A percentile compares a stretch with the other conserved stretches of the same genome.
These are phyloP conservation scores for Boletus sp. DNA, from an alignment of 1,284 basidiomycete genomes.

Conservation along the genomic window DNA sequence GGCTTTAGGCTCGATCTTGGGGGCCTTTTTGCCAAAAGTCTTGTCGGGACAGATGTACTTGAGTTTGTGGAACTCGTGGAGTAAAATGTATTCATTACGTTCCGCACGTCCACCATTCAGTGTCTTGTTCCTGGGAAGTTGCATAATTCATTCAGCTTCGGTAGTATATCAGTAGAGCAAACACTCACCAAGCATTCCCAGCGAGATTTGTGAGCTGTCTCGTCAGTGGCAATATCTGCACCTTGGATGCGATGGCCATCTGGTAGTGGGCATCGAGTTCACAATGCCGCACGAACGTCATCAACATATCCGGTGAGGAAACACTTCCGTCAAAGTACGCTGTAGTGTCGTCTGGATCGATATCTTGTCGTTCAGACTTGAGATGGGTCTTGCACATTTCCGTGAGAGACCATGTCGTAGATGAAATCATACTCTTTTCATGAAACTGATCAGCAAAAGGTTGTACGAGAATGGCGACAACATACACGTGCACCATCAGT, in stretches of 20 bases:
- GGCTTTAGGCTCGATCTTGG: conserved; percentile 34
- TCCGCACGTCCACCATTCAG: conserved; percentile 95
- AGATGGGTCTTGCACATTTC: conserved; percentile 95
- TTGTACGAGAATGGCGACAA: not conserved
- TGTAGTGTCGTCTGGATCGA: conserved; percentile 94
- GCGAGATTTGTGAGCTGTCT: conserved; percentile 96
- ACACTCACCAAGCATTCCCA: conserved; percentile 87
- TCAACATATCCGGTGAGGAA: conserved; percentile 71
- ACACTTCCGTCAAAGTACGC: conserved; percentile 86
- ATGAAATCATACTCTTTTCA: conserved; percentile 83
- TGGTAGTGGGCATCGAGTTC: conserved; percentile 94
- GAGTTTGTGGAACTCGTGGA: conserved; percentile 95
- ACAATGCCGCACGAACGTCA: conserved; percentile 89
- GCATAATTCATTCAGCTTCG: not conserved
- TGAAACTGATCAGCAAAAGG: not conserved
- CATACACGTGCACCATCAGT: conserved; percentile 90
- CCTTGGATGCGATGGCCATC: conserved; percentile 90
- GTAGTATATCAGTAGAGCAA: not conserved
- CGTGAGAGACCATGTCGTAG: conserved; percentile 95
- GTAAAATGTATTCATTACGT: conserved; percentile 97
- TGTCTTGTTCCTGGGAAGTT: conserved; percentile 77
- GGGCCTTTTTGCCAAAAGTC: conserved; percentile 72
- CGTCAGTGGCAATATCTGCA: conserved; percentile 87
- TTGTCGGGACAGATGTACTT: conserved; percentile 99
- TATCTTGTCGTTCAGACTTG: conserved; percentile 81